Evolutionary conservation across 2,329 filamentous ascomycete genomes (phyloP), one percentile per base, ranked within the genome.

Genomic region (Phoma sp.): DNA sequence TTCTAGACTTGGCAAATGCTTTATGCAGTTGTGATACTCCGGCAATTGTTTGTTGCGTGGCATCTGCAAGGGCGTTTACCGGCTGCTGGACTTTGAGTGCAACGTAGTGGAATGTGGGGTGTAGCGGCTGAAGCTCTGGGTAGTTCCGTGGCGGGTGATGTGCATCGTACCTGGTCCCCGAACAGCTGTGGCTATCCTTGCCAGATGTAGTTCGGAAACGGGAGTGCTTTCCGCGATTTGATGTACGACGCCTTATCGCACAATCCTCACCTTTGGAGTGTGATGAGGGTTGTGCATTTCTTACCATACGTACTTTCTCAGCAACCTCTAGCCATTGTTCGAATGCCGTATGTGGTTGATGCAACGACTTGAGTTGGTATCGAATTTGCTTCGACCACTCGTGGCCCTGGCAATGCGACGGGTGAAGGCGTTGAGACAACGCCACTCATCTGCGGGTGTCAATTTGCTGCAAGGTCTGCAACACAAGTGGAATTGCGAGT

Each of bases 1-100:
- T 42, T 30, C 17, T 14, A 5, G 11, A 30, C 30, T 42, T 42
- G 37, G 37, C 42, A n/a, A 42, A 47, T 37, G 42, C 49, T 47
- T 42, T 25, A 17, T 36, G 37, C n/a, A 30, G 4, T 26, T 29
- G 36, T 37, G 6, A n/a, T 21, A 25, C 20, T 47, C 30, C 15
- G 15, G 26, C 12, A 29, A 0, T n/a, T n/a, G 7, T 15, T 17
- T 20, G 12, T n/a, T 39, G 26, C 25, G n/a, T 18, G 15, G 18
- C 20, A 33, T 18, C 6, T 38, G 17, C 18, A 25, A 32, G 34
- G 26, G 30, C 25, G 25, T 4, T 39, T 2, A 2, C 10, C 12
- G 17, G 11, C 37, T 10, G 17, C 6, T 9, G 17, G 15, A 15
- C 12, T 21, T 18, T 21, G 23, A 15, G 1, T n/a, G 23, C 1